Conservation (phyloP, 2,329 filamentous ascomycete species). For the Nemania serpens region DNA sequence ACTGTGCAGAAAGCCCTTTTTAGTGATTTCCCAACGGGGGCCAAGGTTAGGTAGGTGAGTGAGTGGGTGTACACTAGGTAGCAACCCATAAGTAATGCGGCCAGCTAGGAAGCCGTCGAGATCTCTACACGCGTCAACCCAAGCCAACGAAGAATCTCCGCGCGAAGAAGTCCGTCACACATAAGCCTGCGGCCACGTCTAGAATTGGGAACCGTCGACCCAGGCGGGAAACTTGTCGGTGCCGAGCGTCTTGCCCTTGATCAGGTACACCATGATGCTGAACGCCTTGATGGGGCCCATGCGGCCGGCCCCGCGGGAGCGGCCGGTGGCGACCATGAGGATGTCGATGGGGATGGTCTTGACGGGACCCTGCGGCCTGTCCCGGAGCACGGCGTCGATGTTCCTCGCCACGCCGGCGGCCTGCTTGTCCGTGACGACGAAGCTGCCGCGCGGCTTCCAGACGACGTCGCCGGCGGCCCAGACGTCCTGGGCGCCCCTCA, state of each 20-base stretch:
- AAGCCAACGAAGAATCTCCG: too few relatives aligned
- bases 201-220: slow-evolving; percentile 55
- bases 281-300: slow-evolving; percentile 53
- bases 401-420: slow-evolving; percentile 59
- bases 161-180: too few relatives aligned
- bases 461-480: slow-evolving; percentile 62
- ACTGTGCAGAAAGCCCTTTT: too few relatives aligned
- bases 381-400: slow-evolving; percentile 53
- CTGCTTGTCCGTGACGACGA: slow-evolving; percentile 55
- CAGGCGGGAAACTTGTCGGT: slow-evolving; percentile 51
- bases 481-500: slow-evolving; percentile 49
- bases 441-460: slow-evolving; percentile 52
- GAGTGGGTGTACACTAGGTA: too few relatives aligned
- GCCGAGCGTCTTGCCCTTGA: slow-evolving; percentile 58
- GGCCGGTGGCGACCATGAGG: slow-evolving; percentile 54
- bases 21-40: too few relatives aligned
- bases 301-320: slow-evolving; percentile 55
- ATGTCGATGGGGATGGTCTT: slow-evolving; percentile 56
- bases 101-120: too few relatives aligned
- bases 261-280: slow-evolving; percentile 55
- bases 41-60: too few relatives aligned
- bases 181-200: too few relatives aligned
- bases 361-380: slow-evolving; percentile 49
- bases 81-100: too few relatives aligned
- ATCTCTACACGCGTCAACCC: too few relatives aligned